Percentiles rank a stretch among this genome's conserved stretches.
Evolutionary conservation across 164 flowering plant species (phyloP).

Genomic region (grape (Vitis vinifera)): ASM3070453v1 NC_081814.1:19825001-19825500

Average conservation of each 20-base stretch:
- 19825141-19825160: constrained; percentile 67
- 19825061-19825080: constrained; percentile 62
- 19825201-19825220: constrained; percentile 20
- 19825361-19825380: constrained; percentile 83
- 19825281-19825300: constrained; percentile 53
- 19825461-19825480: constrained; percentile 67
- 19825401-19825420: constrained; percentile 89
- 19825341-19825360: constrained; percentile 75
- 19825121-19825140: constrained; percentile 74
- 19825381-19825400: constrained; percentile 82
- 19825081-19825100: constrained; percentile 90
- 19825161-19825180: constrained; percentile 75
- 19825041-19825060: constrained; percentile 29
- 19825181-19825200: constrained; percentile 48
- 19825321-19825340: constrained; percentile 85
- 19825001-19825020: too few species aligned
- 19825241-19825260: constrained; percentile 48
- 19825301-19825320: constrained; percentile 39
- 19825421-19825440: constrained; percentile 71
- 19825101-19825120: constrained; percentile 70
- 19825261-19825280: constrained; percentile 43
- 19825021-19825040: not conserved
- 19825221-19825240: constrained; percentile 74
- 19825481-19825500: too few species aligned
- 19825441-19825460: constrained; percentile 67